Conservation (phyloP, 2,329 filamentous ascomycete species). For the Sporothrix luriei region DNA sequence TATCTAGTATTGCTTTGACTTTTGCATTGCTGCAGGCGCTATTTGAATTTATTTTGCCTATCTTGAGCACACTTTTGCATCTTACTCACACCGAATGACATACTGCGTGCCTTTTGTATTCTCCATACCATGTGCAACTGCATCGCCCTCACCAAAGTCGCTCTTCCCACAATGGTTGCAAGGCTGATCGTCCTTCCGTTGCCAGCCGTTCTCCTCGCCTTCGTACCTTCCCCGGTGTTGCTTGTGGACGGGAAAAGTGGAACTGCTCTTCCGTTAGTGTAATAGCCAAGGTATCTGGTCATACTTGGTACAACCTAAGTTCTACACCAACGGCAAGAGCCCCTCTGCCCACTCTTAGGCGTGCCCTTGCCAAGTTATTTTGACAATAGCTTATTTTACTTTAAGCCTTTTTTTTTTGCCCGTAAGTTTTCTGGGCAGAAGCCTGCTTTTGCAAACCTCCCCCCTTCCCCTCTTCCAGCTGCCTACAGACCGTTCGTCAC, state of each 20-base stretch:
- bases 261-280: background rate
- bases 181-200: background rate
- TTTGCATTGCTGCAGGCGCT: too few species aligned
- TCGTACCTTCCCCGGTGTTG: conserved; percentile 13
- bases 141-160: too few species aligned
- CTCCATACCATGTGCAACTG: background rate
- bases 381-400: background rate
- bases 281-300: too few species aligned
- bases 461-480: background rate
- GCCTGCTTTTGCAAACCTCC: background rate
- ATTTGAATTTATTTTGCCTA: too few species aligned
- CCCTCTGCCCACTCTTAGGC: conserved; percentile 4
- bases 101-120: background rate
- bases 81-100: background rate
- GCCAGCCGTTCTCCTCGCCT: conserved; percentile 7
- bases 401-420: background rate
- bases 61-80: too few species aligned
- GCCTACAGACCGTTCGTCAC: background rate
- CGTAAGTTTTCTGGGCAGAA: background rate
- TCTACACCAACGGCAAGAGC: background rate
- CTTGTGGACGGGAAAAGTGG: conserved; percentile 5
- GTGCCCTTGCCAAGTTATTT: background rate
- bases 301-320: too few species aligned
- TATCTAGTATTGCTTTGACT: too few species aligned
- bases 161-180: background rate